Base-by-base conservation (phyloP, 768 basidiomycete species). In the Suillus cothurnatus region DNA sequence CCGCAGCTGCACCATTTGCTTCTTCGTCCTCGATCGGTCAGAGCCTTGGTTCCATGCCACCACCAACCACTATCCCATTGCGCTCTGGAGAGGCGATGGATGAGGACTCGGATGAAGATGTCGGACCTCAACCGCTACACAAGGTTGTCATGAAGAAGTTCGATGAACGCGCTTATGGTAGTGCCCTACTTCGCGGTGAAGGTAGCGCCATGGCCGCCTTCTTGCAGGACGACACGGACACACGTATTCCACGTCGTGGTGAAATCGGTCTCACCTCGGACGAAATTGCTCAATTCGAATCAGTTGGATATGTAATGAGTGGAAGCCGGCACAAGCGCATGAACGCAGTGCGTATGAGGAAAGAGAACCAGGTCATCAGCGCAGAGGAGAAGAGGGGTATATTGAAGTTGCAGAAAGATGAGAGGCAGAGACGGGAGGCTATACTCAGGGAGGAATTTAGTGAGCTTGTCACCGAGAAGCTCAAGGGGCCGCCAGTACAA, bases 361-460 rank as follows among this genome's bases (percentile, higher is more conserved):
- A 99, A 84, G 97, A 99, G 82, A 98, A 99, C 81, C 97, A 99
- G 80, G 96, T 99, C 68, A 99, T 99, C 75, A 94, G 91, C 71
- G 95, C 97, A 2, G 97, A 99, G 79, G 97, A 99, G 84, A 99
- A 99, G 84, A 81, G 97, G 39, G 93, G 94, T 41, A 96, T 99
- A 65, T 75, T 99, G 74, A 97, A 97, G 79, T 72, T 98, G 77
- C 97, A 98, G 79, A 91, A 83, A 74, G 97, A 98, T 76, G 97
- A 99, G 80, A 87, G 92, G 76, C 89, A 91, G 77, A 88, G 96
- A 79, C 86, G 94, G 71, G 97, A 99, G 79, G 82, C 90, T 7
- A 89, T 95, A 71, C 82, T 99, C 68, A 83, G 95, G 64, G 92
- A 93, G 70, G 94, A 96, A 77, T 97, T 97, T 75, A 90, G 85